Percentiles rank a stretch among this genome's conserved stretches.
These are phyloP conservation scores for Fusarium udum DNA, from an alignment of 2,329 filamentous ascomycete genomes.

Conservation along the genomic window DNA sequence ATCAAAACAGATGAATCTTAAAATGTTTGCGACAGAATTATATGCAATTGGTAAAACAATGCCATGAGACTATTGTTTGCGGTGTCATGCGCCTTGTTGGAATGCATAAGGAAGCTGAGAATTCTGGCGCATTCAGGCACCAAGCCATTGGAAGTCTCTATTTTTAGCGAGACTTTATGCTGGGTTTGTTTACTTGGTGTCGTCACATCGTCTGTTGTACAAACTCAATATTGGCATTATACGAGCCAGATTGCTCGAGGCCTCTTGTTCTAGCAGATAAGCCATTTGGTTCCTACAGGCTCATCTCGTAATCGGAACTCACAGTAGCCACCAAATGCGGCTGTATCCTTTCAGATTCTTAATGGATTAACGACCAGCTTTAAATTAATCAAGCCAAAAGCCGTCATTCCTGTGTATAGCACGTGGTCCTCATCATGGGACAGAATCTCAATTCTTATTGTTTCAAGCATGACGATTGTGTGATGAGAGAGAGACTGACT, in stretches of 20 bases:
- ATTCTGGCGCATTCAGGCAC: neutral
- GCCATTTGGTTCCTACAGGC: neutral
- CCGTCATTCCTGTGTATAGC: neutral
- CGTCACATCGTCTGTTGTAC: neutral
- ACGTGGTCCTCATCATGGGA: neutral
- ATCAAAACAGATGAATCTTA: neutral
- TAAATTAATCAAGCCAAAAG: accelerated
- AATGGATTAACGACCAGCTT: accelerated
- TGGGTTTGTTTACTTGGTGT: neutral
- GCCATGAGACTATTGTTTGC: neutral
- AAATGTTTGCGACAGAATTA: neutral
- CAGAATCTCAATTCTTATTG: neutral
- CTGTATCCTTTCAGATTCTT: neutral
- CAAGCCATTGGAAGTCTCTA: neutral
- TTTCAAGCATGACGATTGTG: neutral
- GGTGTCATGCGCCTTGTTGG: neutral
- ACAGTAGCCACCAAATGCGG: too few species aligned
- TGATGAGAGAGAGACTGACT: neutral
- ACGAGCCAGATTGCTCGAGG: neutral
- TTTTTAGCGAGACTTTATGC: neutral
- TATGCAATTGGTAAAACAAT: neutral
- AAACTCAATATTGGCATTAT: neutral
- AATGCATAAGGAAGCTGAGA: neutral
- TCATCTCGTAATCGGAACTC: too few species aligned
- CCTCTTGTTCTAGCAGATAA: neutral